phyloP scores from a whole-genome alignment of 805 yeast species.

The Phaffomyces opuntiae region DNA sequence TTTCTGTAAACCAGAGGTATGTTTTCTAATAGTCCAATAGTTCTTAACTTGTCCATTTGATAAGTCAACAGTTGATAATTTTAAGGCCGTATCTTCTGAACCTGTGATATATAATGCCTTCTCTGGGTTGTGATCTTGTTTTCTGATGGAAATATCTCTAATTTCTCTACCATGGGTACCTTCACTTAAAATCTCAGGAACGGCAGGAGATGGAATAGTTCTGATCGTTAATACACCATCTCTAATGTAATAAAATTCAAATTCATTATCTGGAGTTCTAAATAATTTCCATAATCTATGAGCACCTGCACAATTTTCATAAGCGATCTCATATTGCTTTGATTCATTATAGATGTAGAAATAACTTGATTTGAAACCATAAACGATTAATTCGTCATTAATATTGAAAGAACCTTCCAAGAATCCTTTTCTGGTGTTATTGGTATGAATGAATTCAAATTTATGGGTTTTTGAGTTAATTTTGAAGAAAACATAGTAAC shows the following conservation, averaged over 20 bases:
- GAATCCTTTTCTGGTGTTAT: conserved; percentile 67
- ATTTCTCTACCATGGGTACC: conserved; percentile 94
- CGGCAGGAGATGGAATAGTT: conserved; percentile 19
- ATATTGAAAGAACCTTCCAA: conserved; percentile 61
- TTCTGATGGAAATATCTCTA: conserved; percentile 60
- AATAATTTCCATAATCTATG: conserved; percentile 75
- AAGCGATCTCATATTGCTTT: conserved; percentile 57
- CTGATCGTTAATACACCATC: conserved; percentile 42
- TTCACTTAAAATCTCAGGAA: conserved; percentile 32
- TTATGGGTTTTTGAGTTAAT: conserved; percentile 20
- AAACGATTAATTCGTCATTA: conserved; percentile 46
- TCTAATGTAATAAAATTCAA: conserved; percentile 52
- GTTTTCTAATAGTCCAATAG: conserved; percentile 64
- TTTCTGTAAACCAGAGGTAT: conserved; percentile 83
- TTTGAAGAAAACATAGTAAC: conserved; percentile 42
- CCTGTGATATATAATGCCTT: conserved; percentile 58
- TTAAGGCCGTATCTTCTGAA: conserved; percentile 82
- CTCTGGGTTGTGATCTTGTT: conserved; percentile 23
- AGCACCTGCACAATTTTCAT: conserved; percentile 83
- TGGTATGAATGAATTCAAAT: conserved; percentile 39
- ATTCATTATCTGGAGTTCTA: conserved; percentile 19
- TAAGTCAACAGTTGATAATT: conserved; percentile 36
- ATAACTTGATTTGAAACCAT: conserved; percentile 76
- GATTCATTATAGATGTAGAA: conserved; percentile 84
- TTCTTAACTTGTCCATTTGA: conserved; percentile 37